A percentile compares a stretch with the other conserved stretches of the same genome.
These are phyloP conservation scores for Ettlia oleoabundans DNA, from an alignment of 139 green algal species.

Conservation along the genomic window DNA sequence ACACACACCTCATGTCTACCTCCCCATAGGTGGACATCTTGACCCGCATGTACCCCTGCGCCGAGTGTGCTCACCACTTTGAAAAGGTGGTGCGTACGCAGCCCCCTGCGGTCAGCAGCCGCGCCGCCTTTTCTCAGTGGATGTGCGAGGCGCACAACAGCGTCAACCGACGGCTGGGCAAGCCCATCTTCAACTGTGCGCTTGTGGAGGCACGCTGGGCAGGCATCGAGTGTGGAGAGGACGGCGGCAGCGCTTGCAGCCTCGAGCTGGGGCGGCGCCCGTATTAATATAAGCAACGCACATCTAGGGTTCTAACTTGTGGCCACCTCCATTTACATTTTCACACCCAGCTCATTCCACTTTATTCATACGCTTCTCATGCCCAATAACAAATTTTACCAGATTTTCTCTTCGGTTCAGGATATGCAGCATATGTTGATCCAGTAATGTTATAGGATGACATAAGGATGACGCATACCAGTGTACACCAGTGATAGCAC, in stretches of 20 bases:
- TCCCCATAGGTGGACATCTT: slow-evolving; percentile 65
- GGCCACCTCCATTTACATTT: not conserved
- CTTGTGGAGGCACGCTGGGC: slow-evolving; percentile 76
- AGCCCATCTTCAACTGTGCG: slow-evolving; percentile 88
- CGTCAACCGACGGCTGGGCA: slow-evolving; percentile 83
- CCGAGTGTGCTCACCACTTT: slow-evolving; percentile 92
- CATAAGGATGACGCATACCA: no score
- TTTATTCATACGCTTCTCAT: not conserved
- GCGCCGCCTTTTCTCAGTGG: slow-evolving; percentile 75
- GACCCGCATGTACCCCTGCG: slow-evolving; percentile 93
- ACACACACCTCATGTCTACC: not conserved
- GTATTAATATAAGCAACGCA: not conserved
- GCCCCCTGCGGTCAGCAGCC: not conserved
- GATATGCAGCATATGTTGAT: no score
- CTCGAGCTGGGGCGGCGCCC: slow-evolving; percentile 17
- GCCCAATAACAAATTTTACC: not conserved
- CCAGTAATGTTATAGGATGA: no score
- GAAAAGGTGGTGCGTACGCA: slow-evolving; percentile 60
- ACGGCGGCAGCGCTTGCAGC: slow-evolving; percentile 30
- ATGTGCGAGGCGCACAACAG: slow-evolving; percentile 89
- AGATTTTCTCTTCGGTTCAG: not conserved
- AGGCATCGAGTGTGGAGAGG: slow-evolving; percentile 67
- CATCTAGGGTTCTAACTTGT: not conserved
- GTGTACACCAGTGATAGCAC: no score
- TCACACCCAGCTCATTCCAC: not conserved